Conservation (phyloP, 257 asterid species). For the Solanum bulbocastanum region DNA sequence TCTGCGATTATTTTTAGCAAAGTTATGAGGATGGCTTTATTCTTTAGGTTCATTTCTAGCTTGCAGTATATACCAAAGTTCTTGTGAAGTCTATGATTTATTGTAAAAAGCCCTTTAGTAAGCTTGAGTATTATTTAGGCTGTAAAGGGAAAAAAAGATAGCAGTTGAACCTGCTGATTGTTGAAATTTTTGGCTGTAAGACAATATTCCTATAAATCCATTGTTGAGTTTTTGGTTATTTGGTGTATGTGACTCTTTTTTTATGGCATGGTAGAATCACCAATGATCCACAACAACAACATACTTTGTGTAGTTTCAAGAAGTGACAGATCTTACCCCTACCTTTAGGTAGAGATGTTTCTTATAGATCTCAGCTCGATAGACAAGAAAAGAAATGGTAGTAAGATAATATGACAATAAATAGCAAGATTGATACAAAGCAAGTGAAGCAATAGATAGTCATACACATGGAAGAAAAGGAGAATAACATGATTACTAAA, state of each 20-base stretch:
- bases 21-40: background rate
- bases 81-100: background rate
- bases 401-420: background rate
- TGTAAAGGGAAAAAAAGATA: background rate
- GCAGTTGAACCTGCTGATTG: background rate
- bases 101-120: background rate
- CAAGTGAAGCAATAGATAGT: background rate
- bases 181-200: background rate
- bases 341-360: background rate
- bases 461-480: background rate
- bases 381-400: background rate
- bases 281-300: background rate
- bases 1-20: slow-evolving; percentile 6
- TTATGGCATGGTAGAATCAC: background rate
- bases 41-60: background rate
- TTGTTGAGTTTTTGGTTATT: background rate
- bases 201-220: background rate
- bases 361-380: background rate
- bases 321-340: background rate
- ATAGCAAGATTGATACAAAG: background rate
- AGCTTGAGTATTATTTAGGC: background rate
- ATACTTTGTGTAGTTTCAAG: background rate
- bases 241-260: background rate
- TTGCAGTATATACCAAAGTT: background rate
- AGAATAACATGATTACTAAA: background rate